Evolutionary conservation across 352 stramenopile species (phyloP).

Genomic region (Phytopythium boreale): DNA sequence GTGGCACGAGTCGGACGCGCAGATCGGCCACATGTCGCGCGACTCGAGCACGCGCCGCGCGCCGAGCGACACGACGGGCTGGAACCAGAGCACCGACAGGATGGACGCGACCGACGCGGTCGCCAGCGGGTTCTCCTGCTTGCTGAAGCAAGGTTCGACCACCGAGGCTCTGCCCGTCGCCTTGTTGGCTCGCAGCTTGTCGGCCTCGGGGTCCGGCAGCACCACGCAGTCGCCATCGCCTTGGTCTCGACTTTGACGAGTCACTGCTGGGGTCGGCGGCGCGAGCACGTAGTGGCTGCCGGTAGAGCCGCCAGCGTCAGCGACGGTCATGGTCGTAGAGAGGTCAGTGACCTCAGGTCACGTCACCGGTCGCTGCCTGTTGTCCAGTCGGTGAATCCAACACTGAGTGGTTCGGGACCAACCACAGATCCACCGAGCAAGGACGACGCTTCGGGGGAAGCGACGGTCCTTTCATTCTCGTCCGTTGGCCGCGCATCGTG

Average conservation of each 20-base stretch:
- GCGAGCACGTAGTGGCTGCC: background rate
- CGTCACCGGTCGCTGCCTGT: no score
- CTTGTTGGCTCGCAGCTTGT: background rate
- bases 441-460: background rate
- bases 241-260: background rate
- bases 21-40: conserved; percentile 21
- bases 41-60: conserved; percentile 18
- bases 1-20: conserved; percentile 12
- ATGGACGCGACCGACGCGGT: conserved; percentile 19
- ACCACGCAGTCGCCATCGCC: background rate
- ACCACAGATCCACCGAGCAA: no score
- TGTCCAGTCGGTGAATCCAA: background rate
- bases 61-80: conserved; percentile 24
- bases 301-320: background rate
- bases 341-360: background rate
- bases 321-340: conserved; percentile 2
- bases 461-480: background rate
- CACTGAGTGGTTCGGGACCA: background rate
- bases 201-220: background rate
- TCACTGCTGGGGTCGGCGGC: background rate
- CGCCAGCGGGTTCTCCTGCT: conserved; percentile 17
- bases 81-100: conserved; percentile 19
- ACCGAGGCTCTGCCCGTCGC: background rate
- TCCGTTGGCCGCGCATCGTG: no score
- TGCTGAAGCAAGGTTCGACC: conserved; percentile 5